These are phyloP conservation scores for Peniophora sp. DNA, from an alignment of 1,284 basidiomycete species.

Conservation along the genomic window DNA sequence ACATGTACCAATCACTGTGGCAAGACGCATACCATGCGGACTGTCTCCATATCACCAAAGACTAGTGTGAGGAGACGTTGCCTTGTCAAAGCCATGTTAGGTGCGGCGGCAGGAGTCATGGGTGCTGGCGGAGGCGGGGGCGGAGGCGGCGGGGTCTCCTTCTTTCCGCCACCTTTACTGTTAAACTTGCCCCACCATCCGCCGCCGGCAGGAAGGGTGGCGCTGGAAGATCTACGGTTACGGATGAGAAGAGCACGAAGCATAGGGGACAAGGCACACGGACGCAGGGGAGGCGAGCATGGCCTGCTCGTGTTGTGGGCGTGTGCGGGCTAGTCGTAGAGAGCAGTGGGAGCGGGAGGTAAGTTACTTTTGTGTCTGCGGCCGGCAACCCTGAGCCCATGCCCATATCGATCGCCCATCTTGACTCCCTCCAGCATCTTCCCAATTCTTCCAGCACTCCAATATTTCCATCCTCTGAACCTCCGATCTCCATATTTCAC, in stretches of 20 bases:
- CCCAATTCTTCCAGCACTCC: too few relatives aligned
- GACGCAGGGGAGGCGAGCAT: slow-evolving; percentile 79
- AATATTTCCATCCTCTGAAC: too few relatives aligned
- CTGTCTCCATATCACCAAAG: slow-evolving; percentile 78
- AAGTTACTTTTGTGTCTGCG: too few relatives aligned
- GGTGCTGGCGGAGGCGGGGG: slow-evolving; percentile 40
- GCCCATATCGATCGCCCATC: too few relatives aligned
- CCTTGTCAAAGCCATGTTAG: slow-evolving; percentile 53
- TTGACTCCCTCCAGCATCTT: too few relatives aligned
- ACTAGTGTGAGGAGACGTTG: slow-evolving; percentile 71
- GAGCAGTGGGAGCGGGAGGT: too few relatives aligned
- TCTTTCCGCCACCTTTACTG: slow-evolving; percentile 40
- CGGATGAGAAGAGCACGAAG: slow-evolving; percentile 14
- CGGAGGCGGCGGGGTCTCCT: slow-evolving; percentile 40
- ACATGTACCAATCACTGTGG: slow-evolving; percentile 5
- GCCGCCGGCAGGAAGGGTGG: slow-evolving; percentile 43
- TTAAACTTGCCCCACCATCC: slow-evolving; percentile 64
- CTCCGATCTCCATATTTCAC: too few relatives aligned
- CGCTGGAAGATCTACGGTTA: slow-evolving; percentile 52
- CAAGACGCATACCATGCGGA: slow-evolving; percentile 49
- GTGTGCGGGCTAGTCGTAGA: background rate
- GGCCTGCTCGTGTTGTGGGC: slow-evolving; percentile 14
- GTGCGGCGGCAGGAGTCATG: slow-evolving; percentile 28
- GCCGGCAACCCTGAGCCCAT: too few relatives aligned
- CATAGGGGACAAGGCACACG: slow-evolving; percentile 25